These are phyloP conservation scores for Taphrina deformans DNA, from an alignment of 1,139 yeast species.

Conservation along the genomic window DNA sequence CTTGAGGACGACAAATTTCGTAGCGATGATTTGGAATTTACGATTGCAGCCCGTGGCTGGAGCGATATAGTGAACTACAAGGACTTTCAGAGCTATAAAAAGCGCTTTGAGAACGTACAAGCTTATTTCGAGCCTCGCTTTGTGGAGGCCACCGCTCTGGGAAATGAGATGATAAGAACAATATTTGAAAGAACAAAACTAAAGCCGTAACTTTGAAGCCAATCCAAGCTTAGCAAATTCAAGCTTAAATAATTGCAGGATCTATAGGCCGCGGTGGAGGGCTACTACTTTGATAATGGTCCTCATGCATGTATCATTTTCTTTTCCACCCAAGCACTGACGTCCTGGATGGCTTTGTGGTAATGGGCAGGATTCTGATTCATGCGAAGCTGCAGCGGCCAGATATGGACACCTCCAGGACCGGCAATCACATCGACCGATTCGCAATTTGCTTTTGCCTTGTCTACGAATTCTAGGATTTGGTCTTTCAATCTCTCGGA, in stretches of 20 bases:
- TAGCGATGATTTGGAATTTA: conserved; percentile 73
- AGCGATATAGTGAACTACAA: conserved; percentile 76
- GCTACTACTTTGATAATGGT: too few relatives aligned
- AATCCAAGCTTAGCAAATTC: too few relatives aligned
- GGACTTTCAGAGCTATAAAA: conserved; percentile 68
- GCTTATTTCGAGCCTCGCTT: conserved; percentile 80
- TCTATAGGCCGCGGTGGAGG: too few relatives aligned
- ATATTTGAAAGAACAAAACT: conserved; percentile 47
- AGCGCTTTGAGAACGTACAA: conserved; percentile 76
- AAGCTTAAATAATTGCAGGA: too few relatives aligned
- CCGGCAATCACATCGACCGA: conserved; percentile 6
- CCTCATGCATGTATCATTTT: conserved; percentile 24
- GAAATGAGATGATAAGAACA: conserved; percentile 96
- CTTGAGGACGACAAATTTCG: conserved; percentile 67
- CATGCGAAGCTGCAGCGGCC: conserved; percentile 1
- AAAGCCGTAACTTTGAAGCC: too few relatives aligned
- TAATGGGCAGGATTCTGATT: conserved; percentile 3
- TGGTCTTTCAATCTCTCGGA: conserved; percentile 12
- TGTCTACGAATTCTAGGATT: neutral
- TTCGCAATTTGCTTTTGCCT: neutral
- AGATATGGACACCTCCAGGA: conserved; percentile 19
- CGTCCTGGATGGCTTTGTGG: conserved; percentile 9
- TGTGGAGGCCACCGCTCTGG: conserved; percentile 81
- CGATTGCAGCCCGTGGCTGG: conserved; percentile 57
- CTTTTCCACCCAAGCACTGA: conserved; percentile 20